These are phyloP conservation scores for Spencermartinsiella europaea DNA, from an alignment of 805 yeast species.

Conservation along the genomic window DNA sequence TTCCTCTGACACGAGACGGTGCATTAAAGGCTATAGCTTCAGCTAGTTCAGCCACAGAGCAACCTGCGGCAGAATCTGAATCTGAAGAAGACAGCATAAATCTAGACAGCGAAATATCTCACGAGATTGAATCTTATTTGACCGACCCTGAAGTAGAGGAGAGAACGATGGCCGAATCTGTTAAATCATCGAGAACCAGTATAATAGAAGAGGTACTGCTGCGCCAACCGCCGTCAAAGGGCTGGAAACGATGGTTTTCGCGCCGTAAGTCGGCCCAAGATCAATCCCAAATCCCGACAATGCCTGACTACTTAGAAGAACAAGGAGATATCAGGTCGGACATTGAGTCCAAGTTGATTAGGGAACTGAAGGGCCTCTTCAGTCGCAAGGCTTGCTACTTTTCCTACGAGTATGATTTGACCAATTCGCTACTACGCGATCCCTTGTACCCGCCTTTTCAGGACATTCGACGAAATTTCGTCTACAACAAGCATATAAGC, in stretches of 20 bases:
- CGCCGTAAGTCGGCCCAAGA: neutral
- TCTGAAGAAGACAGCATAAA: neutral
- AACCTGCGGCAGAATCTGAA: neutral
- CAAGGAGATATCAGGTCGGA: neutral
- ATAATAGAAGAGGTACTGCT: constrained; percentile 11
- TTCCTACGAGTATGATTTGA: constrained; percentile 30
- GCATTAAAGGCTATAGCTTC: constrained; percentile 2
- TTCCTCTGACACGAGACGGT: constrained; percentile 17
- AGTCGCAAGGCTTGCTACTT: constrained; percentile 18
- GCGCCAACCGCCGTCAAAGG: constrained; percentile 4
- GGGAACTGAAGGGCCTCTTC: constrained; percentile 8
- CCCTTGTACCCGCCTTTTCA: constrained; percentile 2
- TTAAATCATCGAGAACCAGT: neutral
- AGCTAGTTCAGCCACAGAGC: neutral
- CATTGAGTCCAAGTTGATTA: constrained; percentile 15
- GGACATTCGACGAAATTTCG: constrained; percentile 20
- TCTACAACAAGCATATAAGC: constrained; percentile 25
- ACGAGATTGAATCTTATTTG: neutral
- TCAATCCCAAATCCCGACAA: neutral
- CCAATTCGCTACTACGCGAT: constrained; percentile 19
- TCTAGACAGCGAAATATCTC: neutral
- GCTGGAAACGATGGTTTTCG: constrained; percentile 9
- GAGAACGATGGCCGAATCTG: neutral
- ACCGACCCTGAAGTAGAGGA: constrained; percentile 2
- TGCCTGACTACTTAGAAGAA: neutral